Conservation (phyloP, 345 rosid species). For the Citrus unshiu region DNA sequence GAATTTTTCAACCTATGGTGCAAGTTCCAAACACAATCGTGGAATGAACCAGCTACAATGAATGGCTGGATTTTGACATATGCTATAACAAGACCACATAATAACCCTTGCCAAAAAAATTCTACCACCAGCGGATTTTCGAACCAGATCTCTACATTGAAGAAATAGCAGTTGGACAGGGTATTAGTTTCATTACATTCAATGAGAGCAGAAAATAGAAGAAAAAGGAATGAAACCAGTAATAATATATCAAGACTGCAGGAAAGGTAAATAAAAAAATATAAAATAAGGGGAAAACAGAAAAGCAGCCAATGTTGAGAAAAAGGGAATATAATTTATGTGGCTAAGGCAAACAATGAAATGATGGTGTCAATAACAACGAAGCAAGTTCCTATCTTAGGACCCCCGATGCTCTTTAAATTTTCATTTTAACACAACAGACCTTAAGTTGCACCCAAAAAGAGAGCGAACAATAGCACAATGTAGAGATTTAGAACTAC, state of each 20-base stretch:
- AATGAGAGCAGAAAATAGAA: neutral
- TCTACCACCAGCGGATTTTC: neutral
- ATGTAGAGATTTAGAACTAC: neutral
- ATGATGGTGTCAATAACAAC: neutral
- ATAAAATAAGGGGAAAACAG: neutral
- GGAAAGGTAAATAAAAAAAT: neutral
- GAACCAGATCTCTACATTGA: neutral
- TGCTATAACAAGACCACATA: neutral
- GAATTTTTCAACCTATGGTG: neutral
- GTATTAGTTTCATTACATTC: neutral
- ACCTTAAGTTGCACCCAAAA: neutral
- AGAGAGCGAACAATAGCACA: neutral
- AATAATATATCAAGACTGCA: neutral
- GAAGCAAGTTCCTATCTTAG: neutral
- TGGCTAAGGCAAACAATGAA: neutral
- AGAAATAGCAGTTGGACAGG: neutral
- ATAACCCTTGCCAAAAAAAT: neutral
- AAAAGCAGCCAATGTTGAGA: neutral
- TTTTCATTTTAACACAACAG: neutral
- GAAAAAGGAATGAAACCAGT: neutral
- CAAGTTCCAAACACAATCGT: neutral
- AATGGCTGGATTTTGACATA: neutral
- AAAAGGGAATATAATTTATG: neutral
- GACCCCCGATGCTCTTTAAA: neutral
- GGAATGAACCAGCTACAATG: neutral